Evolutionary conservation across 2,329 filamentous ascomycete species (phyloP), one percentile per base, ranked within the genome.

Genomic region (Alternaria longipes): DNA sequence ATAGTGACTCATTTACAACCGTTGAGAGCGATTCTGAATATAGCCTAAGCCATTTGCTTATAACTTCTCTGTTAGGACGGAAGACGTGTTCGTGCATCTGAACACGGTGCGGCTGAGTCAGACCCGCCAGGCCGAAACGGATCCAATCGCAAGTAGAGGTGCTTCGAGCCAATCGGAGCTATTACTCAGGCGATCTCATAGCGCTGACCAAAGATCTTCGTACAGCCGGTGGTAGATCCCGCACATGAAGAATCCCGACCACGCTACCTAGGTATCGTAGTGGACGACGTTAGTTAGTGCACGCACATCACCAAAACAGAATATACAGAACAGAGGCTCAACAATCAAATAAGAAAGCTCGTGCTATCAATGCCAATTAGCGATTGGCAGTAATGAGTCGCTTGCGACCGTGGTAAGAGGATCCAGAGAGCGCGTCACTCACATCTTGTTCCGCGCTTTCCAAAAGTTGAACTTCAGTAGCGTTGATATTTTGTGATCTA

Each of bases 291-390:
- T 2, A 18, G 8, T 20, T 18, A 40, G n/a, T 20, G n/a, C 36
- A 40, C 36, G 6, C 8, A 1, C 36, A 11, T 40, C 8, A 20
- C 36, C 7, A 40, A 12, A 20, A 40, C 4, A 11, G 4, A 1
- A 5, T 11, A 40, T n/a, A 20, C n/a, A 20, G 8, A 40, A 18
- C 9, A 18, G n/a, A 9, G 36, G 36, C 36, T 12, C n/a, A 20
- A 6, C 0, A 11, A 11, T 40, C n/a, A 18, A 8, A 18, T 5
- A 9, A 5, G 11, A 40, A 4, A 3, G 8, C 0, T 0, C 8
- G n/a, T 20, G 9, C 8, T 11, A 11, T 40, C 8, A 11, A 40
- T 6, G 4, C n/a, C 4, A 2, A 40, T 11, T 3, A 5, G 9
- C 3, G 4, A n/a, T 40, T 20, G 4, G 9, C 7, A 5, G n/a